Evolutionary conservation across 805 yeast genomes (phyloP).

Genomic region (Sugiyamaella boreocaroliniensis): DNA sequence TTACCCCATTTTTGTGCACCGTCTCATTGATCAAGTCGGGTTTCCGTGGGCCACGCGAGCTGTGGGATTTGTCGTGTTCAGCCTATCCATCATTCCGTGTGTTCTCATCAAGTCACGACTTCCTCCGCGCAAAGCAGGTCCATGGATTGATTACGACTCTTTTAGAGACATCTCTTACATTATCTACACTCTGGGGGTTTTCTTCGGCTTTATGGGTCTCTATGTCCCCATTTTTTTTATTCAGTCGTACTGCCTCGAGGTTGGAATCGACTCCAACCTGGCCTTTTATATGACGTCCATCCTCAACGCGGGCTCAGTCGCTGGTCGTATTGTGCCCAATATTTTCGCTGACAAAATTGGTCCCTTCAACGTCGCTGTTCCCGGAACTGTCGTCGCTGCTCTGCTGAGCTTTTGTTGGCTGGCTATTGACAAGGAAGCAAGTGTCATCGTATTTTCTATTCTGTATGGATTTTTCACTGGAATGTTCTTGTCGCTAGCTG

Average conservation of each 20-base stretch:
- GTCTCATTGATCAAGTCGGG: constrained; percentile 38
- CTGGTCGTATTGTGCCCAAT: constrained; percentile 48
- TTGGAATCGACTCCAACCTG: constrained; percentile 19
- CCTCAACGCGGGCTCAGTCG: constrained; percentile 32
- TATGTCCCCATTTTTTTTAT: constrained; percentile 31
- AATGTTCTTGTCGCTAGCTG: constrained; percentile 27
- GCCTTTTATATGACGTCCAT: constrained; percentile 29
- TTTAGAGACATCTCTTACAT: constrained; percentile 18
- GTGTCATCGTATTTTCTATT: constrained; percentile 25
- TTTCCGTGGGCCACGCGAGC: constrained; percentile 45
- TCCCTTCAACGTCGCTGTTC: constrained; percentile 34
- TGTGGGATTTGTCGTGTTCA: constrained; percentile 37
- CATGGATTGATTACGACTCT: constrained; percentile 18
- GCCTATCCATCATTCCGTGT: constrained; percentile 22
- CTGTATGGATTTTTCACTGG: constrained; percentile 32
- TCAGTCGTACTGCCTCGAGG: constrained; percentile 26
- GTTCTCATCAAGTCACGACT: constrained; percentile 21
- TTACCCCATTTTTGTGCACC: constrained; percentile 43
- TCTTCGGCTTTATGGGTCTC: constrained; percentile 36
- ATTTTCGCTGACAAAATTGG: constrained; percentile 43
- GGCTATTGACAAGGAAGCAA: constrained; percentile 20
- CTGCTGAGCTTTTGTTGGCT: constrained; percentile 20
- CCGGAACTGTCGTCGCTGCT: constrained; percentile 19
- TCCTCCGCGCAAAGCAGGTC: constrained; percentile 23
- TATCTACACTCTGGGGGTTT: constrained; percentile 15